phyloP scores from a whole-genome alignment of 345 rosid genomes.

The Laguncularia racemosa region DNA sequence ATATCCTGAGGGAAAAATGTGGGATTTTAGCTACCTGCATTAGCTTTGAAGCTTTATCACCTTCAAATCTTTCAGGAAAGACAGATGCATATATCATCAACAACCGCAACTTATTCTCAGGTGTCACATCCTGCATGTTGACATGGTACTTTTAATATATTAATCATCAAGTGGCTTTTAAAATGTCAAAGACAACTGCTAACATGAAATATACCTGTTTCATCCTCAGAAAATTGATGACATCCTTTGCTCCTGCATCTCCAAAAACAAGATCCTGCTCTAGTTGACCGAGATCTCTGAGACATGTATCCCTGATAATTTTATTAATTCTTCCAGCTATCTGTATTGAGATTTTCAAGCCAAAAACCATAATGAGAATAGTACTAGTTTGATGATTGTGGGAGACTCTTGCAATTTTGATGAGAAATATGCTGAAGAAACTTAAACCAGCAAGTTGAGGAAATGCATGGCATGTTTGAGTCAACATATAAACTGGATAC shows the following conservation, averaged over 20 bases:
- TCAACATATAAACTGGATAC: no score
- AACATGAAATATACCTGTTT: slow-evolving; percentile 36
- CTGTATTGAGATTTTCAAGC: slow-evolving; percentile 26
- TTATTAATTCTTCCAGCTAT: slow-evolving; percentile 79
- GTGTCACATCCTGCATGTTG: slow-evolving; percentile 50
- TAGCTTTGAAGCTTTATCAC: slow-evolving; percentile 76
- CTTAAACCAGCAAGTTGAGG: no score
- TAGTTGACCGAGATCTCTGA: slow-evolving; percentile 85
- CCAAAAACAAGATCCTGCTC: slow-evolving; percentile 99
- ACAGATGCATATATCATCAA: slow-evolving; percentile 81
- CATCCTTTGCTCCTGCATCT: slow-evolving; percentile 89
- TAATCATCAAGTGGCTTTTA: not conserved
- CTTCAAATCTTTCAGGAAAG: slow-evolving; percentile 92
- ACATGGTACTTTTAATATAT: not conserved
- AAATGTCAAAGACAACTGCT: not conserved
- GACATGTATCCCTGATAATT: slow-evolving; percentile 55
- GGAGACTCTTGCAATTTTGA: no score
- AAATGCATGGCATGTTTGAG: no score
- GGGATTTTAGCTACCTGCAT: slow-evolving; percentile 62
- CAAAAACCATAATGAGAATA: slow-evolving; percentile 3
- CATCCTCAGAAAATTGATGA: slow-evolving; percentile 67
- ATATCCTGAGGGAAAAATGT: not conserved
- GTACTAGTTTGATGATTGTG: not conserved
- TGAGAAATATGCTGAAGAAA: no score
- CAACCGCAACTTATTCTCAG: slow-evolving; percentile 79